A percentile compares a stretch with the other conserved stretches of the same genome.
These are phyloP conservation scores for Suillus luteus DNA, from an alignment of 768 basidiomycete species.

Conservation along the genomic window DNA sequence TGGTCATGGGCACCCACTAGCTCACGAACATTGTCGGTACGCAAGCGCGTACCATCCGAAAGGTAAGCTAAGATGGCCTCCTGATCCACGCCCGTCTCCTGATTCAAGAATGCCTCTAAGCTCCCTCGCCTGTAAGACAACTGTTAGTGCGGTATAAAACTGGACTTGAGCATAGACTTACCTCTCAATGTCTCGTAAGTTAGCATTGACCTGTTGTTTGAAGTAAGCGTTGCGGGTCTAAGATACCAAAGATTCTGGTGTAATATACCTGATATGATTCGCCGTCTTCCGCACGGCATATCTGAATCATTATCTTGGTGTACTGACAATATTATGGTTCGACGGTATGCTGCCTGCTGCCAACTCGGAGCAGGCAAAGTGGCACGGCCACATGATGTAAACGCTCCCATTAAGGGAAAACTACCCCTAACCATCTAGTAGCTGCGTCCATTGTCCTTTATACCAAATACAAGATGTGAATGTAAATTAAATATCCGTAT, in stretches of 20 bases:
- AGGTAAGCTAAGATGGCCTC: slow-evolving; percentile 76
- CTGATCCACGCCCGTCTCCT: slow-evolving; percentile 70
- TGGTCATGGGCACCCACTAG: slow-evolving; percentile 75
- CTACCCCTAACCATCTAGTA: slow-evolving; percentile 18
- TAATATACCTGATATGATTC: slow-evolving; percentile 56
- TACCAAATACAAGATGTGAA: slow-evolving; percentile 1
- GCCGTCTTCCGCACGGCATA: slow-evolving; percentile 67
- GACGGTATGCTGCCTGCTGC: background rate
- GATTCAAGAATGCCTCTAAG: slow-evolving; percentile 70
- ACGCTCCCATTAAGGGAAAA: slow-evolving; percentile 21
- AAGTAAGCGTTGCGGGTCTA: background rate
- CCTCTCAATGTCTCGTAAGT: slow-evolving; percentile 79
- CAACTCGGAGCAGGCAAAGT: slow-evolving; percentile 2
- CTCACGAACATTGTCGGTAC: slow-evolving; percentile 72
- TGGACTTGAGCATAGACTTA: slow-evolving; percentile 30
- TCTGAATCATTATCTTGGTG: slow-evolving; percentile 50
- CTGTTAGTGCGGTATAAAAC: slow-evolving; percentile 3
- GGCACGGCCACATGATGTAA: slow-evolving; percentile 21
- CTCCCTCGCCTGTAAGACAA: slow-evolving; percentile 51
- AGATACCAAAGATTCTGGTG: background rate
- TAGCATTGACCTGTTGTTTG: slow-evolving; percentile 51
- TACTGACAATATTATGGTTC: slow-evolving; percentile 10
- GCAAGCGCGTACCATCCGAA: slow-evolving; percentile 75
- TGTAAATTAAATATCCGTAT: background rate
- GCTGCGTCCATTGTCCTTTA: background rate